Conservation (phyloP, 2,329 filamentous ascomycete genomes). For the Nannizziopsis barbatae region DNA sequence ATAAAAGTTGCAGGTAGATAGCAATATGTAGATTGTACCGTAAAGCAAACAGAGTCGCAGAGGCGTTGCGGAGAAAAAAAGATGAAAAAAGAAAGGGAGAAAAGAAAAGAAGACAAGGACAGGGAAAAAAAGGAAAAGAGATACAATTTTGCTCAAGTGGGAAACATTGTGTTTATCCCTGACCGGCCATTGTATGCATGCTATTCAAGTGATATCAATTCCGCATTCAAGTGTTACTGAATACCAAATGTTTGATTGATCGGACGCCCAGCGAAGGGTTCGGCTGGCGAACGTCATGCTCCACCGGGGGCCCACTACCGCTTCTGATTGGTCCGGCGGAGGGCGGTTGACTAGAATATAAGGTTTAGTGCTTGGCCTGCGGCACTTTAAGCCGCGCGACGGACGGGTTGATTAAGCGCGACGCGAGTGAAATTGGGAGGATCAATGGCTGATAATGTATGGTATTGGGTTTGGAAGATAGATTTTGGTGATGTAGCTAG, state of each 20-base stretch:
- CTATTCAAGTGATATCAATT: too few relatives aligned
- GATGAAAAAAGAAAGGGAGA: background rate
- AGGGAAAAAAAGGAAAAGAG: background rate
- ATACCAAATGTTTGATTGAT: background rate
- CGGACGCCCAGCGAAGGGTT: background rate
- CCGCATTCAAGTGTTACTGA: too few relatives aligned
- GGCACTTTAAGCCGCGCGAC: background rate
- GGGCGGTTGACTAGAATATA: background rate
- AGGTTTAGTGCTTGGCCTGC: background rate
- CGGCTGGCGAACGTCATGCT: conserved; percentile 2
- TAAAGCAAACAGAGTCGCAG: background rate
- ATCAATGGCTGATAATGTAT: too few relatives aligned
- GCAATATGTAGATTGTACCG: too few relatives aligned
- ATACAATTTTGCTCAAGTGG: background rate
- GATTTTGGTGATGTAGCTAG: too few relatives aligned
- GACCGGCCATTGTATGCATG: background rate
- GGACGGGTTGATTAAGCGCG: too few relatives aligned
- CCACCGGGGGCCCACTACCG: background rate
- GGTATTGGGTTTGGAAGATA: too few relatives aligned
- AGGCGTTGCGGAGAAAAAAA: background rate
- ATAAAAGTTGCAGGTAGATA: too few relatives aligned
- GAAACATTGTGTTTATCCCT: conserved; percentile 1
- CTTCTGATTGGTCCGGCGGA: background rate
- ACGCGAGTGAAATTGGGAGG: too few relatives aligned
- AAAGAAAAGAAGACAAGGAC: background rate